Evolutionary conservation across 805 yeast genomes (phyloP).

Genomic region (Sungouiozyma intestinalis): DNA sequence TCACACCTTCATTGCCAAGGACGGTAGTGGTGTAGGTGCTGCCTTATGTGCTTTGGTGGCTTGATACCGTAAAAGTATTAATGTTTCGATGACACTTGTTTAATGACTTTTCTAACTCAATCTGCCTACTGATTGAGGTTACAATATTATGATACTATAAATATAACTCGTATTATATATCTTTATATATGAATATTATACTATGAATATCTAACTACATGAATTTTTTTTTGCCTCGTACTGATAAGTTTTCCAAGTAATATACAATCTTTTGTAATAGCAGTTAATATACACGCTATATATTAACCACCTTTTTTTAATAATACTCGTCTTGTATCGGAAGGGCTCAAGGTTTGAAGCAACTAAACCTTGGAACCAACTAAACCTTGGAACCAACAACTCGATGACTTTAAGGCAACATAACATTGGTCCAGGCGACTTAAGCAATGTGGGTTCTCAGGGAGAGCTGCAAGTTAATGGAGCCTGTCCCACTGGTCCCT

Average conservation of each 20-base stretch:
- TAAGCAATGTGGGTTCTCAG: too few species aligned
- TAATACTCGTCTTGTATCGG: too few species aligned
- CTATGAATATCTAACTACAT: neutral
- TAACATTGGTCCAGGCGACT: neutral
- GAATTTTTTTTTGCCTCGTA: too few species aligned
- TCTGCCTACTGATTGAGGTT: neutral
- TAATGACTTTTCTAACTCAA: neutral
- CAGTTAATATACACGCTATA: too few species aligned
- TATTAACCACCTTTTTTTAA: too few species aligned
- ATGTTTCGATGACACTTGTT: neutral
- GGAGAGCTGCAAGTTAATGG: too few species aligned
- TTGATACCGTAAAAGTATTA: slow-evolving; percentile 1
- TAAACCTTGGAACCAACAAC: too few species aligned
- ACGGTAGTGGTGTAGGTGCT: slow-evolving; percentile 96
- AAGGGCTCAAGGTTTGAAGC: too few species aligned
- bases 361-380: too few species aligned
- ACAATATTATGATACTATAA: neutral
- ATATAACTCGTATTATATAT: neutral
- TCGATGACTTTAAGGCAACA: neutral
- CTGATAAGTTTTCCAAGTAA: too few species aligned
- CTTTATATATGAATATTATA: neutral
- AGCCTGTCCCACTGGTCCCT: slow-evolving; percentile 2
- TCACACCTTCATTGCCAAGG: slow-evolving; percentile 74
- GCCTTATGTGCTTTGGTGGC: slow-evolving; percentile 71
- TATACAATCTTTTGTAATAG: too few species aligned